phyloP scores from a whole-genome alignment of 176 grass and related monocot genomes.

The Melocanna baccifera region DNA sequence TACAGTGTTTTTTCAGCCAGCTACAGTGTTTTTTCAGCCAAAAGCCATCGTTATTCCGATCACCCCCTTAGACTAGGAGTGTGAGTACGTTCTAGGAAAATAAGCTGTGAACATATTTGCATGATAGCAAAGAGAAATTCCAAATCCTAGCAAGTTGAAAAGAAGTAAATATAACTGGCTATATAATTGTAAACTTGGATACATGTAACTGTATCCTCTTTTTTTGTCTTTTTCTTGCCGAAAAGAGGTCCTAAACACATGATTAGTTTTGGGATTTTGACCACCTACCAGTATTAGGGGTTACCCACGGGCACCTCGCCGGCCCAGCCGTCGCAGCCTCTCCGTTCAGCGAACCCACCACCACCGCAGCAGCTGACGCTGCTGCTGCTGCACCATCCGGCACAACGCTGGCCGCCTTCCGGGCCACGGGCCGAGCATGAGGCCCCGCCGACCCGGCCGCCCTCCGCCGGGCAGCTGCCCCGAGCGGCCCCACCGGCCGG shows the following conservation, averaged over 20 bases:
- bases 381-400: background rate
- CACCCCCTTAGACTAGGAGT: background rate
- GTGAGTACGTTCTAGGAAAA: background rate
- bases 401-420: constrained; percentile 11
- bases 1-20: too few relatives aligned
- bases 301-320: constrained; percentile 81
- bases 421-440: background rate
- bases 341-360: constrained; percentile 4
- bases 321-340: constrained; percentile 2
- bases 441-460: constrained; percentile 33
- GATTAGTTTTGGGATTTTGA: background rate
- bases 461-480: constrained; percentile 18
- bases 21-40: too few relatives aligned
- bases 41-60: too few relatives aligned
- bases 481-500: constrained; percentile 4
- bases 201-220: background rate
- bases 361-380: background rate
- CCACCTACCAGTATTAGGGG: constrained; percentile 67
- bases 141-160: background rate
- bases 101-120: background rate
- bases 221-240: constrained; percentile 5
- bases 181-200: background rate
- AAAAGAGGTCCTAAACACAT: constrained; percentile 8
- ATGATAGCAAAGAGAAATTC: background rate
- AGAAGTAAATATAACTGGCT: background rate